Evolutionary conservation across 306 rosid species (phyloP), one percentile per base, ranked within the genome.

Genomic region (Hippophae gyantsensis): DNA sequence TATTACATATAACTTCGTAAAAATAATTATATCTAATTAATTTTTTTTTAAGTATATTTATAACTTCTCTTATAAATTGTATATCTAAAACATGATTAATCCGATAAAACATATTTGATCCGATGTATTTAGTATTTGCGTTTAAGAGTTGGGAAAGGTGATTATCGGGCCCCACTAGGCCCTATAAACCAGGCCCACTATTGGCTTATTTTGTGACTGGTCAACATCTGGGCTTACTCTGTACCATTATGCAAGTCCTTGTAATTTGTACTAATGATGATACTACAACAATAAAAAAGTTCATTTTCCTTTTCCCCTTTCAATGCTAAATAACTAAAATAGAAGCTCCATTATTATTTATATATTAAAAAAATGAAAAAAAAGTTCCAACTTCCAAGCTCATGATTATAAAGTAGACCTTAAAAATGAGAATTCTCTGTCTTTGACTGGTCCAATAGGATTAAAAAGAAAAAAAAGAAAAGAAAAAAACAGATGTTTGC

Each of bases 191-290:
- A 32, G 74, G 60, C 14, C 56, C 70, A 40, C 75, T 32, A 11
- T 9, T 52, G 62, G 52, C 25, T 46, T 40, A 50, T 58, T 48
- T 27, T 42, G 52, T 38, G 62, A 64, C 66, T 13, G 13, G 70
- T 58, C 66, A 64, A 71, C 46, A 41, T 58, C 61, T 63, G 60
- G n/a, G 38, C 67, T 54, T 42, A 25, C 61, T 13, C 43, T 11
- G 54, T 9, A 13, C 14, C 13, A 6, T 49, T 48, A 7, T 66
- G 50, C 57, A 9, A 64, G 64, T 42, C 42, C 41, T 52, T 1
- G 43, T 42, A 27, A 41, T 49, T 52, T 1, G 43, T 42, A 27
- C 41, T 49, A 50, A 56, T 49, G 53, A 11, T 43, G 42, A 9
- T 47, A 7, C 3, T 9, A 47, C 7, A 7, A 44, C 25, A 56